Conservation (phyloP, 176 grass and related monocot species). For the Ampelocalamus luodianensis region DNA sequence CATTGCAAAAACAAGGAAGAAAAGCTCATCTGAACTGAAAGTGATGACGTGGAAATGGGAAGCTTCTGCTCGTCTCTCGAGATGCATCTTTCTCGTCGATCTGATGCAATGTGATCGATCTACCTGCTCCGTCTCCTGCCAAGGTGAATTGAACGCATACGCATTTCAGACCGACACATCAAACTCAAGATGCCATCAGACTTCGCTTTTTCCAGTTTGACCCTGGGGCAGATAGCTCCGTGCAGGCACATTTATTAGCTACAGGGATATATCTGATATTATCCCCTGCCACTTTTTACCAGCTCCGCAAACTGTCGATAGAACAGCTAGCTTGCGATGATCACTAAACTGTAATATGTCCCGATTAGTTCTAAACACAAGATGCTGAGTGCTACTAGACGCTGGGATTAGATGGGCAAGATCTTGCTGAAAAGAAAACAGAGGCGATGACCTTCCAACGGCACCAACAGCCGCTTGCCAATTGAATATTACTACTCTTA, state of each 20-base stretch:
- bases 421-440: neutral
- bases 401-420: neutral
- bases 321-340: neutral
- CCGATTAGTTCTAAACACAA: neutral
- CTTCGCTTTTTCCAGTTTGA: neutral
- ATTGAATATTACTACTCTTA: neutral
- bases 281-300: neutral
- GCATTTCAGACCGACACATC: neutral
- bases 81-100: neutral
- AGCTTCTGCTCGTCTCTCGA: neutral
- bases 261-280: neutral
- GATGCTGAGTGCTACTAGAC: neutral
- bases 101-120: neutral
- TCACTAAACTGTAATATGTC: neutral
- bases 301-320: conserved; percentile 8
- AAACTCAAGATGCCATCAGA: neutral
- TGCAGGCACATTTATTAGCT: neutral
- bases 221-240: neutral
- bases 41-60: neutral
- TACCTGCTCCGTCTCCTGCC: neutral
- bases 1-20: neutral
- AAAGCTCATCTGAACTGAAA: neutral
- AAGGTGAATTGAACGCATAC: neutral
- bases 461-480: neutral
- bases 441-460: neutral